Conservation (phyloP, 169 alveolate species). For the Plasmodium chabaudi region DNA sequence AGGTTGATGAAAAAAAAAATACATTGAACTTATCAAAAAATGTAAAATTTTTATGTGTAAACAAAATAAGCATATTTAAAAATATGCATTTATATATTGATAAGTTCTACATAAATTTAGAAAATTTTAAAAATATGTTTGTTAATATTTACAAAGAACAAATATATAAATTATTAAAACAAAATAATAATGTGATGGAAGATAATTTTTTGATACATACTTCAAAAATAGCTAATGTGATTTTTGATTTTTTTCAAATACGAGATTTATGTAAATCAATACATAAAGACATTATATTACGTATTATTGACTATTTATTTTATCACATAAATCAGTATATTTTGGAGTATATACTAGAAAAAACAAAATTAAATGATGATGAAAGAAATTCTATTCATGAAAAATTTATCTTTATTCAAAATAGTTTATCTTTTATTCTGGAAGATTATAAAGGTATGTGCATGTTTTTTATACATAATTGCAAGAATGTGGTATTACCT, state of each 20-base stretch:
- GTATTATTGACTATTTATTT: conserved; percentile 67
- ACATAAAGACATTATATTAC: conserved; percentile 31
- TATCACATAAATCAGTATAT: conserved; percentile 39
- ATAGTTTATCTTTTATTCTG: conserved; percentile 49
- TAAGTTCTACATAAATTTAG: conserved; percentile 39
- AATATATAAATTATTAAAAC: conserved; percentile 21
- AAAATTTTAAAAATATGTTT: conserved; percentile 59
- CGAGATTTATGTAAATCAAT: conserved; percentile 39
- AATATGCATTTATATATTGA: conserved; percentile 48
- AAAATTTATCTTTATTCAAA: conserved; percentile 33
- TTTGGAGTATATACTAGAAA: conserved; percentile 8
- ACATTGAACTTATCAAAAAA: conserved; percentile 2
- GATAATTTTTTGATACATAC: conserved; percentile 48
- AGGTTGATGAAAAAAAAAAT: conserved; percentile 1
- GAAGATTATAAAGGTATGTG: conserved; percentile 32
- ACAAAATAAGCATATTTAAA: conserved; percentile 45
- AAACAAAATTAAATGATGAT: conserved; percentile 25
- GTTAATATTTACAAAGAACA: conserved; percentile 54
- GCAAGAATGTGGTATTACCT: neutral
- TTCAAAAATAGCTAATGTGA: conserved; percentile 28
- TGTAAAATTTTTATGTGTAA: conserved; percentile 4
- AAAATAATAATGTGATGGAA: conserved; percentile 35
- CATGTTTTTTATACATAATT: neutral
- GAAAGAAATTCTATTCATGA: conserved; percentile 35
- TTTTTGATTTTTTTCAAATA: conserved; percentile 70